Conservation (phyloP, 1,284 basidiomycete genomes). For the Puccinia polysora region DNA sequence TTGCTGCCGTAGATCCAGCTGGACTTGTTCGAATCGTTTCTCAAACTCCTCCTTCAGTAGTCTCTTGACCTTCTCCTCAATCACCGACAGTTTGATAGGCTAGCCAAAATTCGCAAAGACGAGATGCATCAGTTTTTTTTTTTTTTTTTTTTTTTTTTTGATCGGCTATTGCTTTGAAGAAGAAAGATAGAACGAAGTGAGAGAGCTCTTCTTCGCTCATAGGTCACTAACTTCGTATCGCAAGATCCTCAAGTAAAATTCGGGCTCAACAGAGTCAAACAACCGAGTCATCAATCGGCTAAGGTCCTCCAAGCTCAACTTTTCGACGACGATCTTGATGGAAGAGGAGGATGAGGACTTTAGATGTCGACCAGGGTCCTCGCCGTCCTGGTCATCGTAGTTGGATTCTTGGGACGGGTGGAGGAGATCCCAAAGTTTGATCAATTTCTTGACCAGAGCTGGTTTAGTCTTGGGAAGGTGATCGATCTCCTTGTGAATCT, state of each 20-base stretch:
- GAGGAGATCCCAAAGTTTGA: constrained; percentile 17
- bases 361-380: too few relatives aligned
- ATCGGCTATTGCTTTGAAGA: background rate
- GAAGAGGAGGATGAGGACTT: too few relatives aligned
- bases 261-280: background rate
- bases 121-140: too few relatives aligned
- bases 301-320: background rate
- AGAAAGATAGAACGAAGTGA: background rate
- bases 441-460: constrained; percentile 3
- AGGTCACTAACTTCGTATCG: constrained; percentile 21
- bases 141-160: too few relatives aligned
- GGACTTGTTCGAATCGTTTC: constrained; percentile 6
- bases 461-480: constrained; percentile 29
- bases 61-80: constrained; percentile 15
- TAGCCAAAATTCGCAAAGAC: too few relatives aligned
- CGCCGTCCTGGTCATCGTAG: background rate
- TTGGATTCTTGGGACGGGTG: background rate
- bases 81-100: constrained; percentile 25
- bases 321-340: constrained; percentile 15
- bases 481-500: background rate
- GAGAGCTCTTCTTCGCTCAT: background rate
- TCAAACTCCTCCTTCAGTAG: constrained; percentile 5
- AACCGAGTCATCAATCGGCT: constrained; percentile 6
- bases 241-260: constrained; percentile 27
- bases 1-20: background rate